phyloP scores from a whole-genome alignment of 768 basidiomycete genomes.

The Lactarius hatsudake region DNA sequence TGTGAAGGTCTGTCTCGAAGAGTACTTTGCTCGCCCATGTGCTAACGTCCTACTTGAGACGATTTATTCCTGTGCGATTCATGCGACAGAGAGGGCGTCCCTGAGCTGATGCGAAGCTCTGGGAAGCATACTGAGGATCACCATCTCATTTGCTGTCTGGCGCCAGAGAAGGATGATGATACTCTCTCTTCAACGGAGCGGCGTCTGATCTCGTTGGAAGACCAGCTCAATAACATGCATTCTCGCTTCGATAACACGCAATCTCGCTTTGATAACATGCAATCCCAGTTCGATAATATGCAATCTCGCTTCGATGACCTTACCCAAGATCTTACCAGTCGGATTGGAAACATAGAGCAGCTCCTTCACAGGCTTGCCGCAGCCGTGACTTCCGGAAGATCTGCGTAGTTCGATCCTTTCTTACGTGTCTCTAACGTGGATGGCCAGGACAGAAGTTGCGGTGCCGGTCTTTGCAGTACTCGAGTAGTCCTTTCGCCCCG shows the following conservation, averaged over 20 bases:
- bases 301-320: conserved; percentile 7
- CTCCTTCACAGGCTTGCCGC: background rate
- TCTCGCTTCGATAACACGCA: conserved; percentile 3
- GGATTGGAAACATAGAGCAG: conserved; percentile 2
- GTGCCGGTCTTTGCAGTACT: background rate
- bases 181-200: background rate
- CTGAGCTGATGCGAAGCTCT: conserved; percentile 1
- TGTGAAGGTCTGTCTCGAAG: background rate
- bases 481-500: background rate
- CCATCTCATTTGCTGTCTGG: conserved; percentile 13
- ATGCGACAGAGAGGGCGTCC: conserved; percentile 24
- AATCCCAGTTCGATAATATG: conserved; percentile 5
- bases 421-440: background rate
- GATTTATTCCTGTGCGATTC: conserved; percentile 16
- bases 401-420: background rate
- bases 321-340: background rate
- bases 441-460: background rate
- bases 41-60: background rate
- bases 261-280: background rate
- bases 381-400: background rate
- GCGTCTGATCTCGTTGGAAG: conserved; percentile 11
- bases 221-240: conserved; percentile 9
- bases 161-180: background rate
- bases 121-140: conserved; percentile 8
- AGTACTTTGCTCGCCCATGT: background rate